Evolutionary conservation across 352 stramenopile genomes (phyloP).

Genomic region (Elongisporangium senticosum): DNA sequence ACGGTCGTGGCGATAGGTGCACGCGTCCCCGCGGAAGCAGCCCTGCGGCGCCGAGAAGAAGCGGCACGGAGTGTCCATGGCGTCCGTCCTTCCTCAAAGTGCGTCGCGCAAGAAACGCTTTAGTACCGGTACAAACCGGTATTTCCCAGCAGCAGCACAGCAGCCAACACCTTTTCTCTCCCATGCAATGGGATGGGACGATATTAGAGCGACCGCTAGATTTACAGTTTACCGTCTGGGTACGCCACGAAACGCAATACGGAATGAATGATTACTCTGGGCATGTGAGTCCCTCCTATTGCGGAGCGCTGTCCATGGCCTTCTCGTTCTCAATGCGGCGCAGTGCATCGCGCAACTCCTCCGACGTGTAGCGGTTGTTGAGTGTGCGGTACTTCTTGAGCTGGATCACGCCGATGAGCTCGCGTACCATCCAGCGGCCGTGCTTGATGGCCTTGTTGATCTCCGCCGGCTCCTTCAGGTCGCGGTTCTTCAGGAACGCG

Average conservation of each 20-base stretch:
- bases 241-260: not conserved
- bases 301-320: not conserved
- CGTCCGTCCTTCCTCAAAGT: constrained; percentile 8
- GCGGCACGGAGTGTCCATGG: constrained; percentile 30
- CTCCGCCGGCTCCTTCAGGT: constrained; percentile 59
- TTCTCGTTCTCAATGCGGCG: constrained; percentile 37
- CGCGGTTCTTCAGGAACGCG: constrained; percentile 84
- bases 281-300: not conserved
- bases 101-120: not conserved
- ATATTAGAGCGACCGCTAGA: not conserved
- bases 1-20: constrained; percentile 54
- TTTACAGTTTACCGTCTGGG: not conserved
- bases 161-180: not conserved
- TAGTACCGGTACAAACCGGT: not conserved
- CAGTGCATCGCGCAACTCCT: constrained; percentile 64
- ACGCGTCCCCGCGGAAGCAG: constrained; percentile 63
- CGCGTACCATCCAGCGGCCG: constrained; percentile 91
- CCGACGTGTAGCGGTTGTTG: constrained; percentile 88
- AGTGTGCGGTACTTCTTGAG: constrained; percentile 97
- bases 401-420: constrained; percentile 96
- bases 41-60: constrained; percentile 71
- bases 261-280: not conserved
- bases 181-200: not conserved
- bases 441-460: constrained; percentile 91
- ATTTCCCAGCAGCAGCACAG: not conserved